Evolutionary conservation across 495 filamentous ascomycete genomes (phyloP), one percentile per base, ranked within the genome.

Genomic region (Tuber umbilicatum): DNA sequence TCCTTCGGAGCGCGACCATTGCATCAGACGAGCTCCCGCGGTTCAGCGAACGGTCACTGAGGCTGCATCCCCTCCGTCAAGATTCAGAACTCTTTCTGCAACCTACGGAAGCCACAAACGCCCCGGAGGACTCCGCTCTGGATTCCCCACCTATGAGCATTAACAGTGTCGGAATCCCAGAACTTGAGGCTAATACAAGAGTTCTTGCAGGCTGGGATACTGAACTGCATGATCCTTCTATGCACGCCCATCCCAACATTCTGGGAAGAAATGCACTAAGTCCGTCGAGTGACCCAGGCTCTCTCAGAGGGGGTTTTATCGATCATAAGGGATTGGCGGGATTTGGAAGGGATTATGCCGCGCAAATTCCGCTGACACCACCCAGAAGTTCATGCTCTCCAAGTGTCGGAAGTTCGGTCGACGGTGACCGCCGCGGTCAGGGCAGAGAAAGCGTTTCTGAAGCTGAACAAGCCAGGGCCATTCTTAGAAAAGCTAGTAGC

Each of bases 1-100:
- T 67, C 23, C 69, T 69, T 38, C 78, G 77, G 75, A 47, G 39
- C n/a, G 41, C 69, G 16, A 73, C 69, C 9, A 35, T 35, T 64
- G 35, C 14, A 6, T 35, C 55, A 35, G 55, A 35, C 55, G 27
- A 64, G 27, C 55, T 64, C 55, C 55, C 55, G 4, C 27, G 27
- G 55, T 64, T 64, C n/a, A 64, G 27, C 55, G 14, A 64, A 64
- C 12, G 35, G 14, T 64, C 55, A 35, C 10, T 31, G 55, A 70
- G 72, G 75, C 71, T 69, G n/a, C 77, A 71, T n/a, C 77, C 74
- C 31, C 77, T 78, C 37, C 75, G 74, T 21, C 77, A 79, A 42
- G 75, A 73, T 64, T 79, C 77, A 14, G 77, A 79, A 50, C 64
- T 79, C n/a, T 79, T 79, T 60, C 74, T 78, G 45, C 69, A 79